Evolutionary conservation across 2,329 filamentous ascomycete species (phyloP), one percentile per base, ranked within the genome.

Genomic region (Ilyonectria destructans): DNA sequence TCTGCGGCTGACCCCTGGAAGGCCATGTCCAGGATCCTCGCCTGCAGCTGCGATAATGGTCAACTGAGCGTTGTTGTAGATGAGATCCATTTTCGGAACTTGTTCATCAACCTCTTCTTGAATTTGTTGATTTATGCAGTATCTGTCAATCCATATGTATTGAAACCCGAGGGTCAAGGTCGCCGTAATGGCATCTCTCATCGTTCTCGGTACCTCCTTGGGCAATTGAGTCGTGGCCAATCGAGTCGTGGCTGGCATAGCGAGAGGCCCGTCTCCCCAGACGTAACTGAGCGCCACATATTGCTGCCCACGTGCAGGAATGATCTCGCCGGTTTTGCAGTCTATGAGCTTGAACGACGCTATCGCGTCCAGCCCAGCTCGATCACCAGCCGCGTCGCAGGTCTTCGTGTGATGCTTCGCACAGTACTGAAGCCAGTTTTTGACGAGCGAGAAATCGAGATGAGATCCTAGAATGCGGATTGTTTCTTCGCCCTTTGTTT

Each of bases 261-360:
- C 46, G 2, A 29, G 13, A 12, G 19, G 6, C 43, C 21, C 46
- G 8, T 6, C 12, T 21, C 58, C 58, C 58, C 58, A 61, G 3
- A 54, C 13, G 10, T 61, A 61, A 29, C 58, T 61, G 46, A 54
- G 33, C 6, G 48, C 58, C 10, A 61, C 58, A 43, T 54, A 61
- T n/a, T 29, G 43, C 45, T 33, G 12, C 9, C 57, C 57, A 15
- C 35, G 19, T 13, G 57, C 57, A 49, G 57, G 43, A n/a, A 26
- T 19, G 12, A 59, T 59, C 2, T 17, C 6, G 6, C 29, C 35
- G 1, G 29, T 37, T 8, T 59, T 15, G 19, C 57, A 59, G 43
- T 59, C 43, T 6, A 59, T 59, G 12, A 49, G 17, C 19, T 49
- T 59, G 4, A 59, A 31, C 1, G 57, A 59, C 15, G 9, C 4